Conservation (phyloP, 2,329 filamentous ascomycete genomes). For the Talaromyces piceae region DNA sequence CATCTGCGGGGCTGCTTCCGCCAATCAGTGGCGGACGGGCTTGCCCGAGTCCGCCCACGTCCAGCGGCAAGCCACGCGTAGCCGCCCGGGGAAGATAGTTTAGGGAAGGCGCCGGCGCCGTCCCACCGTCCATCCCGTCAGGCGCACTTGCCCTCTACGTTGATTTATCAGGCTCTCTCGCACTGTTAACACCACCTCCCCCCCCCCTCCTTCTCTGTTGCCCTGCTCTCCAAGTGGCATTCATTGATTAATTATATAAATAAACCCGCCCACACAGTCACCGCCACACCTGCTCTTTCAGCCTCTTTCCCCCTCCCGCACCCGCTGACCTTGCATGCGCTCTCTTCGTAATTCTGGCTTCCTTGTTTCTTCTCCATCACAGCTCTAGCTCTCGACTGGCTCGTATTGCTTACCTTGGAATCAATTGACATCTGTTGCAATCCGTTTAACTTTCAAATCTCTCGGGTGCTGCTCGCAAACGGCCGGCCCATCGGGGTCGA, state of each 20-base stretch:
- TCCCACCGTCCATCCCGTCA: neutral
- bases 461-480: neutral
- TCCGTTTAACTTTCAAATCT: neutral
- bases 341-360: neutral
- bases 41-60: neutral
- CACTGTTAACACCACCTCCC: neutral
- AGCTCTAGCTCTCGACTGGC: neutral
- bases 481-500: neutral
- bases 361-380: neutral
- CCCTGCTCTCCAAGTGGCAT: no score
- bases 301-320: neutral
- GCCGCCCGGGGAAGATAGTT: neutral
- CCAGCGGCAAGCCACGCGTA: neutral
- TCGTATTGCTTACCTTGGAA: neutral
- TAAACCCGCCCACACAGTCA: neutral
- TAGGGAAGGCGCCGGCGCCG: neutral
- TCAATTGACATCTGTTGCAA: neutral
- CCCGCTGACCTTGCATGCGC: neutral
- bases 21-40: neutral
- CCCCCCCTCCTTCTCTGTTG: neutral
- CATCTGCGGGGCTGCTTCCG: neutral
- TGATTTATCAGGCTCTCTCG: neutral
- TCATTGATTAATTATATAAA: no score
- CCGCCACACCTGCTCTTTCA: neutral
- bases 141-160: neutral